Evolutionary conservation across 2,329 filamentous ascomycete genomes (phyloP).

Genomic region (Aspergillus hiratsukae): DNA sequence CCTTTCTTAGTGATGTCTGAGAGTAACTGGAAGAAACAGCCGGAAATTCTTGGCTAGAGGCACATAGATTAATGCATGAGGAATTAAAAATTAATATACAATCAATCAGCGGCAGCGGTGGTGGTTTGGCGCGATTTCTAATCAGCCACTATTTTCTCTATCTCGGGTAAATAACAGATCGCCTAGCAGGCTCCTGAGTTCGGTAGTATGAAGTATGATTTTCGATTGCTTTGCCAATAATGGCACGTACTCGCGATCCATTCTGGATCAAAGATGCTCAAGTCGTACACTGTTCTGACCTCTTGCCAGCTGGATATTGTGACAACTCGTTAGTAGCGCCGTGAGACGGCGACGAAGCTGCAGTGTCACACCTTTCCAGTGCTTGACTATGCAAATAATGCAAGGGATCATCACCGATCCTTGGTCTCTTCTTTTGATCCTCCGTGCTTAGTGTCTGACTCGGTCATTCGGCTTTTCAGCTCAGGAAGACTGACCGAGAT

Average conservation of each 20-base stretch:
- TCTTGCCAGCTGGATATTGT: too few relatives aligned
- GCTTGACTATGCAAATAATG: not conserved
- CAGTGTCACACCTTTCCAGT: not conserved
- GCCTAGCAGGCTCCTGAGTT: too few relatives aligned
- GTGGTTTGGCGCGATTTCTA: not conserved
- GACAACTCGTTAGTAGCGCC: too few relatives aligned
- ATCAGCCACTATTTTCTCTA: too few relatives aligned
- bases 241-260: not conserved
- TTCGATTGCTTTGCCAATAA: not conserved
- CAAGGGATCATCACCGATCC: not conserved
- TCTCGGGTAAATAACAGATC: too few relatives aligned
- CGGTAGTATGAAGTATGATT: not conserved
- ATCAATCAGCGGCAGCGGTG: not conserved
- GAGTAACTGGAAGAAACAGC: not conserved
- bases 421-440: too few relatives aligned
- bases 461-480: too few relatives aligned
- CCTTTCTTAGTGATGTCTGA: not conserved
- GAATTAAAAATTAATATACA: not conserved
- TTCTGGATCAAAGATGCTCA: too few relatives aligned
- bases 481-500: too few relatives aligned
- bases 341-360: not conserved
- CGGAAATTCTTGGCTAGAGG: not conserved
- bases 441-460: not conserved
- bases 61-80: not conserved
- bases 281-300: too few relatives aligned